These are phyloP conservation scores for Aspergillus baeticus DNA, from an alignment of 495 filamentous ascomycete species.

Conservation along the genomic window DNA sequence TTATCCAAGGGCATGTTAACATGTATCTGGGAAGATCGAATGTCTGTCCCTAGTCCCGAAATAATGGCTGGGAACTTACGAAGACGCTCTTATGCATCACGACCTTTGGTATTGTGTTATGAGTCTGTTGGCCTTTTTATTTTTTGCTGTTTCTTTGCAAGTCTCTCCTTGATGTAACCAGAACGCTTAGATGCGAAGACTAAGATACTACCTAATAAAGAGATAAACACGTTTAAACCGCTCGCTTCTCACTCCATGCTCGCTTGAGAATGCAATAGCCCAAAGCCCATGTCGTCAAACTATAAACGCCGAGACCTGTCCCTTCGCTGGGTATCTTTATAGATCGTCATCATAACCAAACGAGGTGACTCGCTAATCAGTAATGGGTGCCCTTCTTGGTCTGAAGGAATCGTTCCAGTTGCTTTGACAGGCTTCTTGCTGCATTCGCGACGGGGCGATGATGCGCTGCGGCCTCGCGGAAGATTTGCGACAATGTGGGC, in stretches of 20 bases:
- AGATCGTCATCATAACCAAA: not conserved
- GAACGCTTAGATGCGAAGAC: not conserved
- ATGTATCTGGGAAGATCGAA: not conserved
- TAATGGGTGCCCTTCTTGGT: conserved; percentile 3
- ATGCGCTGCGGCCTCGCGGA: conserved; percentile 29
- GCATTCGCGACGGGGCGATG: conserved; percentile 25
- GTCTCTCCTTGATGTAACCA: not conserved
- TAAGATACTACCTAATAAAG: not conserved
- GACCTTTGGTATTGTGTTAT: conserved; percentile 11
- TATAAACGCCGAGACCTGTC: not conserved
- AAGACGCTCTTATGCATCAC: not conserved
- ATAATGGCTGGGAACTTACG: too few species aligned
- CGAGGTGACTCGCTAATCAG: not conserved
- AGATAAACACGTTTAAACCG: not conserved
- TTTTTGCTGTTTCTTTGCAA: conserved; percentile 11
- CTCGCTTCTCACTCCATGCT: not conserved
- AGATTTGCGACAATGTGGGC: conserved; percentile 8
- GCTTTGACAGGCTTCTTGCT: conserved; percentile 21
- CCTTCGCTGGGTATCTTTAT: not conserved
- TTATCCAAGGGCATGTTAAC: not conserved
- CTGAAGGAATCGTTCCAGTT: conserved; percentile 19
- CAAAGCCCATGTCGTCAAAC: too few species aligned
- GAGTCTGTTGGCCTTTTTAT: not conserved
- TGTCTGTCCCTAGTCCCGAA: not conserved
- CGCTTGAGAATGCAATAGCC: too few species aligned